These are phyloP conservation scores for Ceratocystis cacaofunesta DNA, from an alignment of 2,329 filamentous ascomycete species.

Conservation along the genomic window DNA sequence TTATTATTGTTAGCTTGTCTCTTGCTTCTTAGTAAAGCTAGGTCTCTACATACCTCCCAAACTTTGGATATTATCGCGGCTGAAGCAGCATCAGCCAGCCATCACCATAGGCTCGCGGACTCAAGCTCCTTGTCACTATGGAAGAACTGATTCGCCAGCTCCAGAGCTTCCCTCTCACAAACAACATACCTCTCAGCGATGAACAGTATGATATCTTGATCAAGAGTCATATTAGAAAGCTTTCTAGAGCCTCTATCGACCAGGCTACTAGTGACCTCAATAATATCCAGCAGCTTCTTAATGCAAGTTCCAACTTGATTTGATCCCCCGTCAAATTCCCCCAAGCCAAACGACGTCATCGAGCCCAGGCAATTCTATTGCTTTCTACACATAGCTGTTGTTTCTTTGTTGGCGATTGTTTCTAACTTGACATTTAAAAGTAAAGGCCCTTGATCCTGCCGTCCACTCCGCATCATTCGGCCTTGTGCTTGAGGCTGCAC, in stretches of 20 bases:
- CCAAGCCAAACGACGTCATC: constrained; percentile 7
- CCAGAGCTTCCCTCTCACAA: constrained; percentile 3
- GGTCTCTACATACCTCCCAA: neutral
- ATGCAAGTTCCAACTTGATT: constrained; percentile 5
- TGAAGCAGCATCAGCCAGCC: neutral
- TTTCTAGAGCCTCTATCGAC: neutral
- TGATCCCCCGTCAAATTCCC: neutral
- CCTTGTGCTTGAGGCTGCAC: constrained; percentile 28
- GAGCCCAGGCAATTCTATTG: neutral
- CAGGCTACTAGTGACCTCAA: neutral
- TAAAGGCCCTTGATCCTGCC: constrained; percentile 33
- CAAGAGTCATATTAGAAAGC: constrained; percentile 2
- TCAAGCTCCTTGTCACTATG: constrained; percentile 6
- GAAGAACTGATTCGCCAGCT: constrained; percentile 6
- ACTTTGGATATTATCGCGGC: neutral
- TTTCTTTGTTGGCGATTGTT: neutral
- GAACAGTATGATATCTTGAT: constrained; percentile 9
- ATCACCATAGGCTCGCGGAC: neutral
- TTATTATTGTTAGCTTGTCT: neutral
- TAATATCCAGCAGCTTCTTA: constrained; percentile 7
- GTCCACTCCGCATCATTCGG: constrained; percentile 39
- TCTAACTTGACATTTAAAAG: neutral
- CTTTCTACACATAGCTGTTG: neutral
- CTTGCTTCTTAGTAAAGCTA: neutral
- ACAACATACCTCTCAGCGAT: neutral